Evolutionary conservation across 352 stramenopile genomes (phyloP).

Genomic region (Phytophthora hybrid): DNA sequence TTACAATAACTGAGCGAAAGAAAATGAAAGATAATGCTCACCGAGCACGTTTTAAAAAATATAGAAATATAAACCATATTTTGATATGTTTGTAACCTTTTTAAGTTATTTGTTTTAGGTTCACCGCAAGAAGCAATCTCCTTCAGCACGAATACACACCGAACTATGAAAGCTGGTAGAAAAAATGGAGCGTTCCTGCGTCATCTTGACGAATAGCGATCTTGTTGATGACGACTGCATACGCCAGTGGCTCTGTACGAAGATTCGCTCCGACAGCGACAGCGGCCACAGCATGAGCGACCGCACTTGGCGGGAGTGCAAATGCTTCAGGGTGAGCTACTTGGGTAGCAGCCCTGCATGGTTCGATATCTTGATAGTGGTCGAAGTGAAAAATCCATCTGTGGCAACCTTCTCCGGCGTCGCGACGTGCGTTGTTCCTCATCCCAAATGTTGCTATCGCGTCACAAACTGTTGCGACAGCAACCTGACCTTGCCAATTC

Average conservation of each 20-base stretch:
- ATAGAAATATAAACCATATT: too few species aligned
- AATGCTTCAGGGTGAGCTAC: constrained; percentile 7
- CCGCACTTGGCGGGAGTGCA: background rate
- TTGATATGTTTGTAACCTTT: too few species aligned
- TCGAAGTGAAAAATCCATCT: constrained; percentile 14
- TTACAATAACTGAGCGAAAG: too few species aligned
- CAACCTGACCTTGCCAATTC: constrained; percentile 10
- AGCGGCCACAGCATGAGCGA: background rate
- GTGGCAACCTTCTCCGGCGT: constrained; percentile 5
- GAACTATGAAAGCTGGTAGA: constrained; percentile 1
- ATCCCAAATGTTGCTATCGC: constrained; percentile 12
- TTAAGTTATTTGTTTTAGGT: too few species aligned
- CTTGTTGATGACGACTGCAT: constrained; percentile 7
- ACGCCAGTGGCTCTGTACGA: background rate
- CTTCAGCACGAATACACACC: too few species aligned
- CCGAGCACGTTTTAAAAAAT: too few species aligned
- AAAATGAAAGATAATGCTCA: too few species aligned
- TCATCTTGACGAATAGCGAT: background rate
- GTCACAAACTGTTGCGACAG: constrained; percentile 4
- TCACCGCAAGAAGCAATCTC: too few species aligned
- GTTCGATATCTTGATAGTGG: constrained; percentile 3
- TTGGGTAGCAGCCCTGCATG: constrained; percentile 2
- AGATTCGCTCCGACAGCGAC: background rate
- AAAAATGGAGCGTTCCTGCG: background rate
- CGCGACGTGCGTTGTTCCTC: background rate